phyloP scores from a whole-genome alignment of 2,329 filamentous ascomycete genomes.

The Beauveria sp. region DNA sequence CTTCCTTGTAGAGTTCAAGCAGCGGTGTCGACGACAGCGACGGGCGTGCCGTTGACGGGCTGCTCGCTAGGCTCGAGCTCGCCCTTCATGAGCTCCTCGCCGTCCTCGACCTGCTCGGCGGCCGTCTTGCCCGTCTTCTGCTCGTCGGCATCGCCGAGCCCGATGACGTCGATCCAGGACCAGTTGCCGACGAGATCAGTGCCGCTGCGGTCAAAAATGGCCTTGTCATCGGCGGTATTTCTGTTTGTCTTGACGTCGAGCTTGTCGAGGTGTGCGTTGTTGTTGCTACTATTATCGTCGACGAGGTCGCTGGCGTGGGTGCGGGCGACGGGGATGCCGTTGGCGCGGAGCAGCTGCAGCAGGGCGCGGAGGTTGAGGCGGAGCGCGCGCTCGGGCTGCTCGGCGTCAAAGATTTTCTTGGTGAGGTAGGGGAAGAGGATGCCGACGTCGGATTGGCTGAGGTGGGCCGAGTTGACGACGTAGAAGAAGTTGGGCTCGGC shows the following conservation, averaged over 20 bases:
- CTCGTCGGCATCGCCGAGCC: constrained; percentile 32
- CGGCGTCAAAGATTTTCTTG: constrained; percentile 48
- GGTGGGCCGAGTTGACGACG: constrained; percentile 64
- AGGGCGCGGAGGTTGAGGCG: constrained; percentile 52
- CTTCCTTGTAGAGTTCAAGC: not conserved
- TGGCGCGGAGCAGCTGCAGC: constrained; percentile 47
- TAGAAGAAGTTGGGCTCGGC: constrained; percentile 65
- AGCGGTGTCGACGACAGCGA: not conserved
- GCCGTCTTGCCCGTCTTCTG: constrained; percentile 23
- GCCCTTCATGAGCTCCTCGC: constrained; percentile 27
- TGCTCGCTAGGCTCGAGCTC: constrained; percentile 22
- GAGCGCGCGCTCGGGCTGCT: constrained; percentile 51
- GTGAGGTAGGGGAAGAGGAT: constrained; percentile 69
- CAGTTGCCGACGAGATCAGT: constrained; percentile 37
- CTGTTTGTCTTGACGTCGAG: constrained; percentile 19
- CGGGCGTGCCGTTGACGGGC: not conserved
- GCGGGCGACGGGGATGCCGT: constrained; percentile 39
- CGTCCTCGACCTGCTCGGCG: constrained; percentile 26
- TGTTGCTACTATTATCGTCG: constrained; percentile 27
- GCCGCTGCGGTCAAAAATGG: constrained; percentile 41
- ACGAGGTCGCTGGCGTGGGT: constrained; percentile 44
- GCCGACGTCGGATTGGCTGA: constrained; percentile 79
- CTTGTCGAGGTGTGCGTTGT: constrained; percentile 27
- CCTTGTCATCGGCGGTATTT: constrained; percentile 36
- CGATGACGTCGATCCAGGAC: constrained; percentile 46